Percentiles rank a stretch among this genome's conserved stretches.
Evolutionary conservation across 441 rosid genomes (phyloP).

Genomic region (Adansonia rubrostipa): DNA sequence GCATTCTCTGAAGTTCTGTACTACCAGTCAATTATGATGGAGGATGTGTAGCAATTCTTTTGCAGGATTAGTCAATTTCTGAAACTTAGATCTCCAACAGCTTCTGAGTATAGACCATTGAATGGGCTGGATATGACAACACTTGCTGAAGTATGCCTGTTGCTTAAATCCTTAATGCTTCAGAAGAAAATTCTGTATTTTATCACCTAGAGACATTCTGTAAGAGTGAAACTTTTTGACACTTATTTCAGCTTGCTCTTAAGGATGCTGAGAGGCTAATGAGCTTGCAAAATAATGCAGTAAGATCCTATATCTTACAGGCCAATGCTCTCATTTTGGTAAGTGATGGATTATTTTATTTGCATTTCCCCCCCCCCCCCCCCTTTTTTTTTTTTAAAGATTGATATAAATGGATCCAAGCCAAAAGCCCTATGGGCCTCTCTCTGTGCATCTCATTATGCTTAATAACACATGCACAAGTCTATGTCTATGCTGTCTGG

Average conservation of each 20-base stretch:
- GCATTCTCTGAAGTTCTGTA: constrained; percentile 12
- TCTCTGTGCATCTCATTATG: background rate
- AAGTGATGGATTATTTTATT: constrained; percentile 27
- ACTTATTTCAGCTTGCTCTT: constrained; percentile 72
- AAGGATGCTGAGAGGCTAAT: constrained; percentile 90
- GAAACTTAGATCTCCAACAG: constrained; percentile 68
- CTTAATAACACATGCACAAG: constrained; percentile 19
- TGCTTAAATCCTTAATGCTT: background rate
- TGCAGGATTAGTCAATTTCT: constrained; percentile 76
- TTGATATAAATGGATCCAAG: background rate
- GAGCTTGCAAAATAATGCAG: constrained; percentile 53
- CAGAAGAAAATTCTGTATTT: constrained; percentile 7
- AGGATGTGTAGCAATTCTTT: constrained; percentile 27
- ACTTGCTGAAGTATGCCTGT: constrained; percentile 80
- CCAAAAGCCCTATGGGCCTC: constrained; percentile 16
- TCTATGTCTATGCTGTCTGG: constrained; percentile 12
- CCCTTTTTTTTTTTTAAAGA: constrained; percentile 17
- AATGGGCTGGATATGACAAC: constrained; percentile 88
- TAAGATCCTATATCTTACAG: constrained; percentile 58
- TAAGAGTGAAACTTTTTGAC: constrained; percentile 22
- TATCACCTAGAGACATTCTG: background rate
- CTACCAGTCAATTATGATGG: constrained; percentile 7
- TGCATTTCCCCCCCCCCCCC: no score
- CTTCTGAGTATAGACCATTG: constrained; percentile 72
- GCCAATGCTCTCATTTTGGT: constrained; percentile 81